Conservation (phyloP, 805 yeast genomes). For the Lipomyces yamadae region DNA sequence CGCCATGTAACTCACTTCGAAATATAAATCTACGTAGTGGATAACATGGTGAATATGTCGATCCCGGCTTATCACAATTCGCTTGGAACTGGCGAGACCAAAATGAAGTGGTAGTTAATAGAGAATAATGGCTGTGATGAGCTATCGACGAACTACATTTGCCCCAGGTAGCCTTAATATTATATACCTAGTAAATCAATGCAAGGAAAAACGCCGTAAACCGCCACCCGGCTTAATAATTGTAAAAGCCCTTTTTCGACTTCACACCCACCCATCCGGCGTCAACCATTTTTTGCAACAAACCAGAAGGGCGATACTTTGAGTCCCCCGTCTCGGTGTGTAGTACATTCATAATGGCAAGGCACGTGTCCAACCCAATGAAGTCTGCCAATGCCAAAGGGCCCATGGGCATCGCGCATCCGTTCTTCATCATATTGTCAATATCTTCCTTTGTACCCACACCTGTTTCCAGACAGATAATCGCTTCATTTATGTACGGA, state of each 20-base stretch:
- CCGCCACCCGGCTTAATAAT: slow-evolving; percentile 40
- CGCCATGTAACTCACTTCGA: too few relatives aligned
- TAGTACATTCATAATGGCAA: slow-evolving; percentile 51
- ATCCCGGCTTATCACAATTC: too few relatives aligned
- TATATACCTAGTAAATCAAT: too few relatives aligned
- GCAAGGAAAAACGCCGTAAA: background rate
- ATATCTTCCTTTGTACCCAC: slow-evolving; percentile 50
- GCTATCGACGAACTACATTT: too few relatives aligned
- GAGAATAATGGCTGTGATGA: too few relatives aligned
- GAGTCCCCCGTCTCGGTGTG: slow-evolving; percentile 50
- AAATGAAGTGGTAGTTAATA: too few relatives aligned
- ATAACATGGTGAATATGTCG: too few relatives aligned
- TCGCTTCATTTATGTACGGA: slow-evolving; percentile 54
- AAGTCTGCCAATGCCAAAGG: slow-evolving; percentile 52
- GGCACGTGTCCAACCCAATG: slow-evolving; percentile 52
- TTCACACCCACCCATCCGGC: slow-evolving; percentile 52
- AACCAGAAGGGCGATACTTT: slow-evolving; percentile 50
- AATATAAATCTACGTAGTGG: too few relatives aligned
- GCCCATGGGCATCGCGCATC: slow-evolving; percentile 56
- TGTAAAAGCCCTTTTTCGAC: slow-evolving; percentile 51
- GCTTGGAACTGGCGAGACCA: too few relatives aligned
- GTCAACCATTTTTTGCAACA: slow-evolving; percentile 49
- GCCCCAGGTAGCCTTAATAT: too few relatives aligned
- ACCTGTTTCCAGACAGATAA: slow-evolving; percentile 49
- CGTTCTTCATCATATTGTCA: slow-evolving; percentile 52